Percentiles rank a stretch among this genome's conserved stretches.
phyloP scores from a whole-genome alignment of 345 rosid species.

The Citrus maxima region DNA sequence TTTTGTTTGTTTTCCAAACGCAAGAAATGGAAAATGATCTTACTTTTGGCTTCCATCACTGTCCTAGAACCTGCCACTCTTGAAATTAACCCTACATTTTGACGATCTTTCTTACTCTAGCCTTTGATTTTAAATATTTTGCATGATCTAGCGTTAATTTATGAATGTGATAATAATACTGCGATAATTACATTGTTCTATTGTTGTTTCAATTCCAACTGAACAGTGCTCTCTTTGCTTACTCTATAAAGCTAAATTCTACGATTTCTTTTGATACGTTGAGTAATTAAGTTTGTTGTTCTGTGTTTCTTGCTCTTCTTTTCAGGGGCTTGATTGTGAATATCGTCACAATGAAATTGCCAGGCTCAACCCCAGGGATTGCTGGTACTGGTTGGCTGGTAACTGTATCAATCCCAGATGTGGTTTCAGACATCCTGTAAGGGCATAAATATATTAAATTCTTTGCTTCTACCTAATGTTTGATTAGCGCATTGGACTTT shows the following conservation, averaged over 20 bases:
- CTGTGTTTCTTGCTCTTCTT: neutral
- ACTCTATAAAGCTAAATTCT: neutral
- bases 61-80: neutral
- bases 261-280: neutral
- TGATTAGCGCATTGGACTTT: neutral
- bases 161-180: too few relatives aligned
- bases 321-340: slow-evolving; percentile 62
- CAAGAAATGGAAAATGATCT: neutral
- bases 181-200: too few relatives aligned
- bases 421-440: slow-evolving; percentile 65
- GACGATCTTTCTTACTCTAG: slow-evolving; percentile 9
- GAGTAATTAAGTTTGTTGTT: neutral
- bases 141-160: neutral
- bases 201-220: neutral
- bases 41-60: neutral
- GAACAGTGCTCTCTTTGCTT: too few relatives aligned
- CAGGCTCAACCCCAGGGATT: slow-evolving; percentile 63
- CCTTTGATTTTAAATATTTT: neutral
- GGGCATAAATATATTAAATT: slow-evolving; percentile 13
- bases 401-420: slow-evolving; percentile 55
- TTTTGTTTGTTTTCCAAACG: neutral
- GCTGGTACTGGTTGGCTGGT: slow-evolving; percentile 69
- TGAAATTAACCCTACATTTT: neutral
- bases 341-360: slow-evolving; percentile 62
- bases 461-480: neutral